phyloP scores from a whole-genome alignment of 2,329 filamentous ascomycete genomes.

The Myriangium duriaei region DNA sequence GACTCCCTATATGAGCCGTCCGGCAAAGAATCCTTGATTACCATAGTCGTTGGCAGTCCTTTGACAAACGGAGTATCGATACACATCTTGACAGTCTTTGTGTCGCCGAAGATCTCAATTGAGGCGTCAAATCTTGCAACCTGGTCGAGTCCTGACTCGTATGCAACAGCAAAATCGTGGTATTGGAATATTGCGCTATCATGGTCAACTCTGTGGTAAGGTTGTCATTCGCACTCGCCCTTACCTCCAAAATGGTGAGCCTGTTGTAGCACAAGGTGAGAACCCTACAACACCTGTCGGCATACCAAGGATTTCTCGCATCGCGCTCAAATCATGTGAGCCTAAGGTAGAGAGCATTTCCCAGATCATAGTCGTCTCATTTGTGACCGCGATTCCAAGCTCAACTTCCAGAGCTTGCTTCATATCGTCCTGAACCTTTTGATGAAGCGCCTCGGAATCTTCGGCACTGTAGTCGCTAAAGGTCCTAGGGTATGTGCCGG shows the following conservation, averaged over 20 bases:
- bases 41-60: conserved; percentile 39
- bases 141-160: conserved; percentile 43
- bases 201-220: conserved; percentile 13
- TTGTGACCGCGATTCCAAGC: conserved; percentile 22
- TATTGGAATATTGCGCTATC: conserved; percentile 34
- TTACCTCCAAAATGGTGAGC: conserved; percentile 22
- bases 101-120: conserved; percentile 39
- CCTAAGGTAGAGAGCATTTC: conserved; percentile 38
- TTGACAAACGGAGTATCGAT: conserved; percentile 49
- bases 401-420: conserved; percentile 19
- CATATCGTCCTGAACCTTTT: conserved; percentile 18
- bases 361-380: conserved; percentile 23
- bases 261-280: conserved; percentile 27
- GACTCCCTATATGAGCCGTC: conserved; percentile 13
- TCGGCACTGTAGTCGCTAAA: conserved; percentile 30
- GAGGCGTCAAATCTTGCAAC: conserved; percentile 43
- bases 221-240: conserved; percentile 1
- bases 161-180: conserved; percentile 40
- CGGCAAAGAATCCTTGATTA: conserved; percentile 28
- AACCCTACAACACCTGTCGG: conserved; percentile 36
- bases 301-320: conserved; percentile 42
- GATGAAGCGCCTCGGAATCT: conserved; percentile 15
- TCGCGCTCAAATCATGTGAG: conserved; percentile 41
- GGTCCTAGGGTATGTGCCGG: conserved; percentile 34
- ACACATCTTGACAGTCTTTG: conserved; percentile 42